These are phyloP conservation scores for Silene conica DNA, from an alignment of 148 eudicot genomes.

Conservation along the genomic window DNA sequence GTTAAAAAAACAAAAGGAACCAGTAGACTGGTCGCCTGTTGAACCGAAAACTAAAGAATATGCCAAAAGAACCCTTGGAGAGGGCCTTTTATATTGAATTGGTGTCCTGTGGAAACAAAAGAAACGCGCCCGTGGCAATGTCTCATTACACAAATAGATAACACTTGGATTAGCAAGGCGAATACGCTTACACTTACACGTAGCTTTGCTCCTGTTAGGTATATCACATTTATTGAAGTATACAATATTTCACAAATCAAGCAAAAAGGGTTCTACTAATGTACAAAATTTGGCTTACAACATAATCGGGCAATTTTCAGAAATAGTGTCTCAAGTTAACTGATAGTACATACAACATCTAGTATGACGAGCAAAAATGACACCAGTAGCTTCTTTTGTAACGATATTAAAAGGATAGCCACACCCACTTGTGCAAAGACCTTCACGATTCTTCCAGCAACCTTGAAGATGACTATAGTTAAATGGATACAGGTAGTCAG, in stretches of 20 bases:
- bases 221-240: too few relatives aligned
- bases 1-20: too few relatives aligned
- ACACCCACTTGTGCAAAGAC: slow-evolving; percentile 1
- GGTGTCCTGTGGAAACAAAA: too few relatives aligned
- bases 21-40: too few relatives aligned
- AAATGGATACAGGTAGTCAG: slow-evolving; percentile 12
- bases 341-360: not conserved
- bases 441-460: not conserved
- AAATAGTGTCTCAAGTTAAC: not conserved
- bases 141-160: too few relatives aligned
- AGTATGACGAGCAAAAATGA: slow-evolving; percentile 14
- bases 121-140: too few relatives aligned
- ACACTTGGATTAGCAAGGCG: too few relatives aligned
- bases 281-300: slow-evolving; percentile 10
- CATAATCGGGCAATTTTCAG: not conserved
- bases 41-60: too few relatives aligned
- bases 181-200: too few relatives aligned
- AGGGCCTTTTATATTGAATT: too few relatives aligned
- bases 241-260: not conserved
- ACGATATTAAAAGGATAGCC: not conserved
- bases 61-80: too few relatives aligned
- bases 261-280: slow-evolving; percentile 5
- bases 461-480: slow-evolving; percentile 1
- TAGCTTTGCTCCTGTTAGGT: too few relatives aligned
- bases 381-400: slow-evolving; percentile 6